Evolutionary conservation across 768 basidiomycete species (phyloP).

Genomic region (Suillus alpinus): DNA sequence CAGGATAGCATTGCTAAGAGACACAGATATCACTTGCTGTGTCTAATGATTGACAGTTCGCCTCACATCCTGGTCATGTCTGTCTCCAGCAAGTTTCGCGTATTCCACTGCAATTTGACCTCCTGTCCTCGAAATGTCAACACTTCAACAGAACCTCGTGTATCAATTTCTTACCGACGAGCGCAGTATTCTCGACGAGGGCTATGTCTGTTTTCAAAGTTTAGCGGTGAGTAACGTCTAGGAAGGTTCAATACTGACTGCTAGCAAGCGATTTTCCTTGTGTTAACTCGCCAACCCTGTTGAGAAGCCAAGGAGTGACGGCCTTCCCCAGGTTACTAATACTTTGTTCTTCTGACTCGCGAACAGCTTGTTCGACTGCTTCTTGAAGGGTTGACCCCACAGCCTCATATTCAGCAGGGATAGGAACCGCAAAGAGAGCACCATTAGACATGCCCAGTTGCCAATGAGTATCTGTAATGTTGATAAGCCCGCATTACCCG

Average conservation of each 20-base stretch:
- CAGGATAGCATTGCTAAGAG: conserved; percentile 5
- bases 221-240: neutral
- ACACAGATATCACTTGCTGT: neutral
- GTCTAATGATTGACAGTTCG: neutral
- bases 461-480: conserved; percentile 57
- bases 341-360: conserved; percentile 79
- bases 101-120: conserved; percentile 79
- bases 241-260: conserved; percentile 44
- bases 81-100: conserved; percentile 44
- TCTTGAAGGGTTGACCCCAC: conserved; percentile 68
- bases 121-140: conserved; percentile 39
- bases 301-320: conserved; percentile 91
- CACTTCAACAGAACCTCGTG: neutral
- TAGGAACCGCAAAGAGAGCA: conserved; percentile 83
- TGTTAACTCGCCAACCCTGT: conserved; percentile 79
- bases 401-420: conserved; percentile 71
- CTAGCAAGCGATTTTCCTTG: conserved; percentile 68
- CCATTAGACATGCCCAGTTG: conserved; percentile 75
- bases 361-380: conserved; percentile 80
- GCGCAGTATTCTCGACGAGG: conserved; percentile 84
- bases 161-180: conserved; percentile 55
- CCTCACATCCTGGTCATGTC: conserved; percentile 18
- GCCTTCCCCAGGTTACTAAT: conserved; percentile 82
- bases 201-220: conserved; percentile 63
- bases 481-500: neutral